Conservation (phyloP, 2,329 filamentous ascomycete species). For the Nemania sp. region DNA sequence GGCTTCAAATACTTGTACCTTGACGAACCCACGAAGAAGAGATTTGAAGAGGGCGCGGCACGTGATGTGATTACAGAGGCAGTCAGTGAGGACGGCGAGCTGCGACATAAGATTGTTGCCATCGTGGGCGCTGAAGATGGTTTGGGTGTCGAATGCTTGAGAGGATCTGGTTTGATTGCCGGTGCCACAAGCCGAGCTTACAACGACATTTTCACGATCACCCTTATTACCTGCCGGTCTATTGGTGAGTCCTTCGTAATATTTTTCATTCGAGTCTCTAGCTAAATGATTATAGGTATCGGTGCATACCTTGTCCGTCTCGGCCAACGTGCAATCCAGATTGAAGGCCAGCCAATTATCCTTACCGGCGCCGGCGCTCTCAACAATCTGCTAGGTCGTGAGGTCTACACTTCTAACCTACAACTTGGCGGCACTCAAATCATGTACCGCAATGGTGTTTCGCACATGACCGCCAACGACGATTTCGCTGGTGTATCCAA, state of each 20-base stretch:
- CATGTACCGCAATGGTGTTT: slow-evolving; percentile 99
- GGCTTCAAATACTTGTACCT: slow-evolving; percentile 99
- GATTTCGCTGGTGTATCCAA: slow-evolving; percentile 98
- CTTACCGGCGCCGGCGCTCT: slow-evolving; percentile 96
- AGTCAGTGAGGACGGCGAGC: slow-evolving; percentile 86
- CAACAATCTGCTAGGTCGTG: slow-evolving; percentile 97
- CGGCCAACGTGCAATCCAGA: slow-evolving; percentile 97
- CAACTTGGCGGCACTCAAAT: slow-evolving; percentile 99
- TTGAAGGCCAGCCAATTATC: slow-evolving; percentile 98
- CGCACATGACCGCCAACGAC: slow-evolving; percentile 97
- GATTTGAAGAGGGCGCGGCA: slow-evolving; percentile 81
- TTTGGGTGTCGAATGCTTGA: slow-evolving; percentile 95
- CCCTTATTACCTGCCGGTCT: slow-evolving; percentile 95
- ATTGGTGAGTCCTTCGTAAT: slow-evolving; percentile 73
- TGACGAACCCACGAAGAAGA: slow-evolving; percentile 84
- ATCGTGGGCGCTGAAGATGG: slow-evolving; percentile 94
- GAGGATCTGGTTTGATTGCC: slow-evolving; percentile 96
- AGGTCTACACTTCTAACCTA: slow-evolving; percentile 98
- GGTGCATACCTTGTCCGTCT: slow-evolving; percentile 98
- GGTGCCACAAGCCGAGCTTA: slow-evolving; percentile 97
- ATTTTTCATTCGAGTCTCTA: slow-evolving; percentile 34
- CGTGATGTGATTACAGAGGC: slow-evolving; percentile 89
- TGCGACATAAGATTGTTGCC: slow-evolving; percentile 92
- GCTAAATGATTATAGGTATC: slow-evolving; percentile 73
- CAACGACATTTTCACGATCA: slow-evolving; percentile 99